Conservation (phyloP, 805 yeast species). For the Zygotorulaspora florentina region DNA sequence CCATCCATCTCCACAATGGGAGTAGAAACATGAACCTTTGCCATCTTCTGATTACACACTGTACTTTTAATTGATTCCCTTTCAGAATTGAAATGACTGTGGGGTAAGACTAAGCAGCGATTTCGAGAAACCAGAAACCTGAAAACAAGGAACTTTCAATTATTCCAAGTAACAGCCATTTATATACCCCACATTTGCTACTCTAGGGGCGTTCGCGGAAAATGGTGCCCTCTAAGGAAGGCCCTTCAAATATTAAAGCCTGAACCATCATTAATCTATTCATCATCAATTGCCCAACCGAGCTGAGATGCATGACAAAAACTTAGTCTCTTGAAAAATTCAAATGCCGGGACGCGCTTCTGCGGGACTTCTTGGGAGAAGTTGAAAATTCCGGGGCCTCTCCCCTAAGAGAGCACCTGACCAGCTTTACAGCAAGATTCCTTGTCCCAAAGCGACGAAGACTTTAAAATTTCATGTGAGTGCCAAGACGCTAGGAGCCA, state of each 20-base stretch:
- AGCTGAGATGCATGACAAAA: neutral
- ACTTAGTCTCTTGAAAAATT: neutral
- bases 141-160: no score
- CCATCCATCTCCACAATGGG: constrained; percentile 98
- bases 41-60: constrained; percentile 11
- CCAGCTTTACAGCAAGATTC: no score
- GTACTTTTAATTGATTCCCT: no score
- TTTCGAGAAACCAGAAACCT: no score
- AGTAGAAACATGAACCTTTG: constrained; percentile 70
- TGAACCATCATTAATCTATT: neutral
- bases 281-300: neutral
- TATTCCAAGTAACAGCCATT: no score
- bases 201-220: neutral
- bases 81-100: neutral
- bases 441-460: no score
- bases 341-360: neutral
- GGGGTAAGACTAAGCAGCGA: neutral
- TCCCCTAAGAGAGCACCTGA: no score
- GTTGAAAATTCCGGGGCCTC: no score
- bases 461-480: no score
- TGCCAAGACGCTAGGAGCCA: no score
- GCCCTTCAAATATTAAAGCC: neutral
- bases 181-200: neutral
- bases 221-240: neutral
- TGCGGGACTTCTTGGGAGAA: no score